These are phyloP conservation scores for Rhizopus microsporus DNA, from an alignment of 371 early-diverging fungal genomes.

Conservation along the genomic window DNA sequence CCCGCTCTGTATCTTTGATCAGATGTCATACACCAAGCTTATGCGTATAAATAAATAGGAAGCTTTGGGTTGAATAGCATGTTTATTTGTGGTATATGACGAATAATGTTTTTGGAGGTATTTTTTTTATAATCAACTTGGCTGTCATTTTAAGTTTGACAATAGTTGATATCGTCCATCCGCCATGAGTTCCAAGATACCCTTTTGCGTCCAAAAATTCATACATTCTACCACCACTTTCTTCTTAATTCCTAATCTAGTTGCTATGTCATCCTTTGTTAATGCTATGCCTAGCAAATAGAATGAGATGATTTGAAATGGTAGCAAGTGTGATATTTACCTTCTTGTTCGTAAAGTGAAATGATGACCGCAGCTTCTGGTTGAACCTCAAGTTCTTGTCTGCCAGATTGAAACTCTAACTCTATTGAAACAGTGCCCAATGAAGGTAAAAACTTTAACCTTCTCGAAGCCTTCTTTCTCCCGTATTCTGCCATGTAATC, in stretches of 20 bases:
- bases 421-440: conserved; percentile 34
- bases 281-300: conserved; percentile 4
- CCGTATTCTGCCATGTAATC: conserved; percentile 27
- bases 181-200: conserved; percentile 19
- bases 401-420: conserved; percentile 24
- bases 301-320: not conserved
- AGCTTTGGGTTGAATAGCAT: no score
- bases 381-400: conserved; percentile 11
- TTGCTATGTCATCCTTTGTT: conserved; percentile 21
- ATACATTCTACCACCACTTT: conserved; percentile 15
- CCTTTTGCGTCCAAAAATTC: conserved; percentile 26
- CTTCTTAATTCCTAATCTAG: conserved; percentile 7
- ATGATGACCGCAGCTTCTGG: conserved; percentile 35
- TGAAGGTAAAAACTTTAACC: conserved; percentile 24
- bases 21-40: no score
- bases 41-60: no score
- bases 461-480: conserved; percentile 24
- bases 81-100: no score
- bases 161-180: conserved; percentile 8
- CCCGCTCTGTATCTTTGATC: no score
- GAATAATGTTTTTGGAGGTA: no score
- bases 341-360: conserved; percentile 25
- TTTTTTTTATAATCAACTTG: no score
- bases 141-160: not conserved
- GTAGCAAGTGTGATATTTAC: conserved; percentile 4